A percentile compares a stretch with the other conserved stretches of the same genome.
phyloP scores from a whole-genome alignment of 768 basidiomycete genomes.

The Naganishia kalamii region DNA sequence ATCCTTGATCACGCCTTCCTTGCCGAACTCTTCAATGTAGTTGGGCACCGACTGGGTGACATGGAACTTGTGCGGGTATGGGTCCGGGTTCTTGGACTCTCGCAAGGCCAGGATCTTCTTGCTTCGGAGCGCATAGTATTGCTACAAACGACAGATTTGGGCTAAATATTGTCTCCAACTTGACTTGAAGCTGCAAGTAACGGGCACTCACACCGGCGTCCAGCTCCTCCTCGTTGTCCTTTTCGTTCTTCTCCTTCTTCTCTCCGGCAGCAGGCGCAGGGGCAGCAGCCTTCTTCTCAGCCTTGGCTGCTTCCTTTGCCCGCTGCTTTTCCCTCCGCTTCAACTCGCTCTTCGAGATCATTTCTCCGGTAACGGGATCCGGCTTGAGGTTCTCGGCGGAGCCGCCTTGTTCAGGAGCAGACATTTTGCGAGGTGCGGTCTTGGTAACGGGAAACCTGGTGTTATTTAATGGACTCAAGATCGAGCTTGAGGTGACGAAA shows the following conservation, averaged over 20 bases:
- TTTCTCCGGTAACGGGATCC: slow-evolving; percentile 73
- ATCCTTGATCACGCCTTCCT: slow-evolving; percentile 61
- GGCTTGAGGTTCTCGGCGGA: slow-evolving; percentile 44
- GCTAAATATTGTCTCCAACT: not conserved
- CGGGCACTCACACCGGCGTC: slow-evolving; percentile 70
- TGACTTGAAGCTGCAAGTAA: not conserved
- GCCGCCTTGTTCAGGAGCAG: slow-evolving; percentile 32
- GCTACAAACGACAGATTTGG: slow-evolving; percentile 51
- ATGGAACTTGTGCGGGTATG: slow-evolving; percentile 99
- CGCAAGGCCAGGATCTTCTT: slow-evolving; percentile 80
- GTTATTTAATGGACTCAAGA: not conserved
- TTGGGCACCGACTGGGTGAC: slow-evolving; percentile 67
- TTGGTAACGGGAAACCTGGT: not conserved
- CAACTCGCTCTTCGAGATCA: slow-evolving; percentile 98
- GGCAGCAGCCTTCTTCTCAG: slow-evolving; percentile 55
- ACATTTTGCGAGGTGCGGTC: slow-evolving; percentile 34
- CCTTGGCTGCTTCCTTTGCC: slow-evolving; percentile 65
- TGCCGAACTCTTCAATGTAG: slow-evolving; percentile 69
- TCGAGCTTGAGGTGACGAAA: slow-evolving; percentile 17
- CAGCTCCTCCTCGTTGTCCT: slow-evolving; percentile 68
- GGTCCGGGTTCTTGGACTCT: slow-evolving; percentile 76
- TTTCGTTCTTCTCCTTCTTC: slow-evolving; percentile 41
- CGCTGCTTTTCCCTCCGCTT: slow-evolving; percentile 88
- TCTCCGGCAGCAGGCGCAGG: slow-evolving; percentile 36
- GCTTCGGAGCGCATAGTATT: slow-evolving; percentile 93